phyloP scores from a whole-genome alignment of 768 basidiomycete genomes.

The Hygrocybe coccinea region DNA sequence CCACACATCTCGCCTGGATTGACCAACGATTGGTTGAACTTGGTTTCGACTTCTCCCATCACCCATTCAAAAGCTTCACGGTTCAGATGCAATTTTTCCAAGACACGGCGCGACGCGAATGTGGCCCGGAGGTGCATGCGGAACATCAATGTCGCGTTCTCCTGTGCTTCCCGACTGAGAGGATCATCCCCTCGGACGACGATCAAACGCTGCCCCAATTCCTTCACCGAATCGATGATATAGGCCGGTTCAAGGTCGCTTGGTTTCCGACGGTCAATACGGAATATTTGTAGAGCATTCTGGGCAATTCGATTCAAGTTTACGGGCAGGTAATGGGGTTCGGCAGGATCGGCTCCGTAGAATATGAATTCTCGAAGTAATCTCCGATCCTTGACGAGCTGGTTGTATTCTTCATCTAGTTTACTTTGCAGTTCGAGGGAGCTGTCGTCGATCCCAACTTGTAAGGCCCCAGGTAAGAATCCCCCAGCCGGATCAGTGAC shows the following conservation, averaged over 20 bases:
- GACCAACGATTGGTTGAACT: slow-evolving; percentile 89
- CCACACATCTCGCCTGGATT: slow-evolving; percentile 99
- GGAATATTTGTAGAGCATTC: slow-evolving; percentile 94
- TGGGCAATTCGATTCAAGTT: slow-evolving; percentile 94
- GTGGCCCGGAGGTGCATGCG: slow-evolving; percentile 89
- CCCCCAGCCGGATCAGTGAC: slow-evolving; percentile 79
- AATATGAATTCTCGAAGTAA: slow-evolving; percentile 81
- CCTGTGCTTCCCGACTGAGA: slow-evolving; percentile 72
- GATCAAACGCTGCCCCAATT: slow-evolving; percentile 69
- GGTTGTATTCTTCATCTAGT: slow-evolving; percentile 64
- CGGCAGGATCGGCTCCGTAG: slow-evolving; percentile 63
- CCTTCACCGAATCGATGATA: slow-evolving; percentile 74
- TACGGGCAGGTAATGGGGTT: slow-evolving; percentile 86
- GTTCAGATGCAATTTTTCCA: slow-evolving; percentile 85
- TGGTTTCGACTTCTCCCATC: slow-evolving; percentile 88
- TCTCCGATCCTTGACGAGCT: slow-evolving; percentile 70
- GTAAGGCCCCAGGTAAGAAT: slow-evolving; percentile 74
- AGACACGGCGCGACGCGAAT: slow-evolving; percentile 78
- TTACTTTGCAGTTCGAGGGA: slow-evolving; percentile 78
- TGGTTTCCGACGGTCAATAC: slow-evolving; percentile 89
- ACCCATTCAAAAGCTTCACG: slow-evolving; percentile 98
- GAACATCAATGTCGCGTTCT: slow-evolving; percentile 88
- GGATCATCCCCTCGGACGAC: slow-evolving; percentile 84
- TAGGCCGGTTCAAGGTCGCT: slow-evolving; percentile 87
- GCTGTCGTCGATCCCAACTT: slow-evolving; percentile 82